Conservation (phyloP, 805 yeast species). For the Kluyveromyces wickerhamii region DNA sequence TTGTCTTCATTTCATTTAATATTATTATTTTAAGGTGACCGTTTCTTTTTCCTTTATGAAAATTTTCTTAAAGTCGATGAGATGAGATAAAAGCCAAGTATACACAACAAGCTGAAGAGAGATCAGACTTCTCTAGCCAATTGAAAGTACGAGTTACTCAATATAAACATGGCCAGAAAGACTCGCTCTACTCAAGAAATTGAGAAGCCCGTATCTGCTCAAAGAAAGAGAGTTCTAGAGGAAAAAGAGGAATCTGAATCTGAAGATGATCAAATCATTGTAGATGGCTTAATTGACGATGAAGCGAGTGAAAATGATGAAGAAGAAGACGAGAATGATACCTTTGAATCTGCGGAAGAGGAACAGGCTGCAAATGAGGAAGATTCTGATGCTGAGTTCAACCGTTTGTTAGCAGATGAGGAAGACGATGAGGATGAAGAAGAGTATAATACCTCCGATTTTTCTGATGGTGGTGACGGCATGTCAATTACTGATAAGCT, state of each 20-base stretch:
- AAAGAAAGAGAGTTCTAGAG: conserved; percentile 16
- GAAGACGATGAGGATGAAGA: conserved; percentile 29
- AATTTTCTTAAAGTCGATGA: conserved; percentile 2
- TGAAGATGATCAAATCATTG: conserved; percentile 15
- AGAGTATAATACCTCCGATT: conserved; percentile 24
- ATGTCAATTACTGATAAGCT: conserved; percentile 45
- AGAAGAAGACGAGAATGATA: too few relatives aligned
- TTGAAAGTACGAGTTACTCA: too few relatives aligned
- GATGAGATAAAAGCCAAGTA: too few relatives aligned
- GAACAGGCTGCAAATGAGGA: conserved; percentile 27
- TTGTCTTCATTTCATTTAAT: too few relatives aligned
- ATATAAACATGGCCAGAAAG: conserved; percentile 3
- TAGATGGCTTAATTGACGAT: conserved; percentile 20
- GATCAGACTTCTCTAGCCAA: too few relatives aligned
- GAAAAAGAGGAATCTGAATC: conserved; percentile 18
- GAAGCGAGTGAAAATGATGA: conserved; percentile 17
- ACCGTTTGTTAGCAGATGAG: conserved; percentile 50
- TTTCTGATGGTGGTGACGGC: conserved; percentile 36
- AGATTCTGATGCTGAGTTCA: conserved; percentile 58
- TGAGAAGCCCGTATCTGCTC: neutral
- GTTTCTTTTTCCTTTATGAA: neutral
- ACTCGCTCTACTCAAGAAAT: neutral
- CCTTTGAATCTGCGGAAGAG: conserved; percentile 15
- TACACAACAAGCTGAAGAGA: too few relatives aligned
- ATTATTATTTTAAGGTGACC: too few relatives aligned